Base-by-base conservation (phyloP, 2,329 filamentous ascomycete species). In the Fusarium sp. region DNA sequence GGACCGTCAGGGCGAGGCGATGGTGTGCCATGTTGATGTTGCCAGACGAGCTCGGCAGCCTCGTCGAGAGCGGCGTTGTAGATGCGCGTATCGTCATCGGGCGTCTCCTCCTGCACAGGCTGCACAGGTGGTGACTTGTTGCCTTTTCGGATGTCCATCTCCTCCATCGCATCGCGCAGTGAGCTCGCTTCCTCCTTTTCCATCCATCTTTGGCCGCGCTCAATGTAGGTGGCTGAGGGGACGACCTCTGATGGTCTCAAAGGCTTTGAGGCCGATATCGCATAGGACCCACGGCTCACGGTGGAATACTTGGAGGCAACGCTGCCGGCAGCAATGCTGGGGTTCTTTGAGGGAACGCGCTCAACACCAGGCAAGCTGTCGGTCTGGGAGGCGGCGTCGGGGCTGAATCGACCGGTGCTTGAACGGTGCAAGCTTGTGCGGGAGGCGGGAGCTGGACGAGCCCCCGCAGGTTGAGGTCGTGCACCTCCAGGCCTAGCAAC, bases 41-140 rank as follows among this genome's bases (percentile, higher is more conserved):
- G 90, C 88, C 91, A 95, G 50, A 96, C 94, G 54, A 96, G 86
- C 80, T 95, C 93, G 1, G 93, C 92, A 13, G 94, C 94, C 81
- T 96, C 94, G 69, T 94, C 86, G 70, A 94, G 90, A 33, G 94
- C 94, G 45, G 92, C 92, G 14, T 89, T 85, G 80, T 94, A 93
- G 58, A 95, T 81, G 52, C 89, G 89, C 68, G 92, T 91, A 22
- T 92, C 91, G 3, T 91, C 87, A 31, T 86, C 84, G 45, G 80
- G 69, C 8, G 69, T 74, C 20, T 80, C 77, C 22, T 73, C 77
- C 22, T 73, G 77, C 13, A 72, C 71, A 8, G 72, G 72, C 24
- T 73, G 77, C 13, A 72, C 71, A 7, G 72, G 72, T 11, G 64
- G 77, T 5, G 72, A 78, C 52, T 81, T 76, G 22, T 71, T 65